Evolutionary conservation across 139 green algal genomes (phyloP), one percentile per base, ranked within the genome.

Genomic region (Edaphochlamys debaryana): DNA sequence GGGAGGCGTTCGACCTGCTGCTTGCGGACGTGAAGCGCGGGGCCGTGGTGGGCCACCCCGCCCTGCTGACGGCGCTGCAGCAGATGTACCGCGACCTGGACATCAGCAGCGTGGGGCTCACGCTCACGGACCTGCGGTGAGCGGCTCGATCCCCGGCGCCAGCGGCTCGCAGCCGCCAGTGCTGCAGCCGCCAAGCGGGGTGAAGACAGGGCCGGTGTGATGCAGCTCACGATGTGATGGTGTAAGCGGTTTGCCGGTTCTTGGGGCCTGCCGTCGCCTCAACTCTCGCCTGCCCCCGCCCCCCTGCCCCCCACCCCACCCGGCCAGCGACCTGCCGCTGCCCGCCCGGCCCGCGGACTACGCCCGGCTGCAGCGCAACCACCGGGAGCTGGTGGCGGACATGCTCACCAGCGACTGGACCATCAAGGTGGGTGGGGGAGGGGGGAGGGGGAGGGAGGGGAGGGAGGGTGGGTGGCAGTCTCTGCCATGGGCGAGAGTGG

Each of bases 391-490:
- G 69, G 67, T 92, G 45, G 72, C 80, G 38, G 88, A 87, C 63
- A 71, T 87, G 42, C 84, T 96, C 48, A 72, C 81, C 40, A 87
- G 64, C 38, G 92, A 94, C 67, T 96, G 93, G 93, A 88, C 92
- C 22, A 91, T 94, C 40, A 94, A 93, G 87, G 92, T 92, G 92
- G 87, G 92, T 92, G 70, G 6, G 79, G 20, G 32, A 52, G 34
- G 19, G 32, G 64, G 8, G 34, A 54, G 45, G 45, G 45, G 45
- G 11, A 54, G n/a, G n/a, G n/a, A n/a, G 42, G 48, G 69, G 72
- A 13, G 6, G 15, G 25, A 19, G 15, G 37, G 36, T 0, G 45
- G 30, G 45, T 3, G 15, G 45, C 0, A n/a, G 20, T 42, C 62
- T 29, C 3, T 30, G 25, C 9, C 66, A 52, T 52, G 66, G 36